phyloP scores from a whole-genome alignment of 768 basidiomycete genomes.

The Tephrocybe sp. region DNA sequence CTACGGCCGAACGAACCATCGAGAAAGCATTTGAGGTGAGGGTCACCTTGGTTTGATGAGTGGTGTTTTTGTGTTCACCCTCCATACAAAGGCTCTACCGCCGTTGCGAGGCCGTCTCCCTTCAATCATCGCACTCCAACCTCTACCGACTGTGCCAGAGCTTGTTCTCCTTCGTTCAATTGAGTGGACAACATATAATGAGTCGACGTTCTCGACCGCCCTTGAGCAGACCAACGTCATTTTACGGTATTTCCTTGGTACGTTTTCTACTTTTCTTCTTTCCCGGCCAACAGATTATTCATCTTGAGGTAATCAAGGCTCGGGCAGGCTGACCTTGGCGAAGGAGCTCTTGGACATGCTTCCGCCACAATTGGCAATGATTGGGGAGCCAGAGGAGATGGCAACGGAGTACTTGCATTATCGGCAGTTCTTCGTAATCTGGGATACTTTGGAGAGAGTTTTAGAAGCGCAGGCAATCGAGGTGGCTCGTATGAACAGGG shows the following conservation, averaged over 20 bases:
- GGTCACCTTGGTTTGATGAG: slow-evolving; percentile 8
- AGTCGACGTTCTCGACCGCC: slow-evolving; percentile 73
- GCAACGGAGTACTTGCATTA: slow-evolving; percentile 80
- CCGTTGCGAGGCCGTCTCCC: slow-evolving; percentile 57
- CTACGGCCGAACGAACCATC: slow-evolving; percentile 77
- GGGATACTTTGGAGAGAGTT: slow-evolving; percentile 64
- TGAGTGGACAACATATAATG: slow-evolving; percentile 88
- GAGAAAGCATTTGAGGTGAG: slow-evolving; percentile 66
- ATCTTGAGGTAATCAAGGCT: slow-evolving; percentile 39
- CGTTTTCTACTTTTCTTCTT: slow-evolving; percentile 16
- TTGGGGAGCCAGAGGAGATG: slow-evolving; percentile 67
- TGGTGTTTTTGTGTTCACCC: slow-evolving; percentile 7
- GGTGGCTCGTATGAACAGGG: slow-evolving; percentile 55
- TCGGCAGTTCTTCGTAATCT: slow-evolving; percentile 74
- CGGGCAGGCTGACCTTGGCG: slow-evolving; percentile 75
- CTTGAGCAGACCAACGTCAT: slow-evolving; percentile 88
- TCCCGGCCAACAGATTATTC: not conserved
- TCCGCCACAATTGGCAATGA: slow-evolving; percentile 60
- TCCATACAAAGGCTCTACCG: slow-evolving; percentile 46
- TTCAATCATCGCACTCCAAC: slow-evolving; percentile 56
- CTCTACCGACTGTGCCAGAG: slow-evolving; percentile 58
- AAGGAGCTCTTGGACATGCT: slow-evolving; percentile 57
- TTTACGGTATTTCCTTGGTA: slow-evolving; percentile 87
- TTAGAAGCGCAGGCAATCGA: slow-evolving; percentile 61
- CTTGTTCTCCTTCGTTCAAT: slow-evolving; percentile 77